Percentiles rank a stretch among this genome's conserved stretches.
These are phyloP conservation scores for Chlorella sorokiniana DNA, from an alignment of 139 green algal genomes.

Conservation along the genomic window DNA sequence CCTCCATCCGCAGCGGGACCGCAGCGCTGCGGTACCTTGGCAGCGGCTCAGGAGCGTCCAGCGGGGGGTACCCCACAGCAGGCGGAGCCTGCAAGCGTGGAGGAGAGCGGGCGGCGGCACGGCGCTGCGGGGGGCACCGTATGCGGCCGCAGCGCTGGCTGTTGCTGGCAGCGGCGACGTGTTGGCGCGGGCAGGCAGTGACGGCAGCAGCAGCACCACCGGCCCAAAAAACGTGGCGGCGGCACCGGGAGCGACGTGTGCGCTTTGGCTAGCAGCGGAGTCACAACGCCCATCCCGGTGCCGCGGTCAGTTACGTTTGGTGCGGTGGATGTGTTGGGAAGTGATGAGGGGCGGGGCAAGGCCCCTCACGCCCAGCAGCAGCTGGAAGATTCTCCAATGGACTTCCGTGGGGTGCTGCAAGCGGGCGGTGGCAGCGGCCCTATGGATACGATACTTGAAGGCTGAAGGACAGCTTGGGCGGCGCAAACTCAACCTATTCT, in stretches of 20 bases:
- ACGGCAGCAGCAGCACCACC: not conserved
- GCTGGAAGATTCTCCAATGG: constrained; percentile 4
- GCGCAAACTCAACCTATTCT: too few relatives aligned
- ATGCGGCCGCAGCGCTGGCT: not conserved
- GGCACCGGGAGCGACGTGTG: not conserved
- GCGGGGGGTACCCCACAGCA: not conserved
- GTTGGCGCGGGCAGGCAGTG: not conserved
- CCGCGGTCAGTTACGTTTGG: constrained; percentile 14
- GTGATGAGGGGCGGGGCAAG: not conserved
- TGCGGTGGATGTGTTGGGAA: not conserved
- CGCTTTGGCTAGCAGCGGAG: not conserved
- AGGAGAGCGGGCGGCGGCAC: constrained; percentile 3
- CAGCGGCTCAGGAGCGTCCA: not conserved
- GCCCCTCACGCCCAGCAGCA: not conserved
- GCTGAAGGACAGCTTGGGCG: not conserved
- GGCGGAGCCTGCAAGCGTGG: not conserved
- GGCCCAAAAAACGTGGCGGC: not conserved
- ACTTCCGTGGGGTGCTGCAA: not conserved
- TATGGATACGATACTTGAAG: not conserved
- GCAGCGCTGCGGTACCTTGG: not conserved
- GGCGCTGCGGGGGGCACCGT: not conserved
- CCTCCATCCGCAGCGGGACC: not conserved
- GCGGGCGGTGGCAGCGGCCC: not conserved
- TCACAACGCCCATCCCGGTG: constrained; percentile 19
- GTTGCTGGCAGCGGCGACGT: not conserved